Evolutionary conservation across 371 early-diverging fungal genomes (phyloP).

Genomic region (Zychaea mexicana): DNA sequence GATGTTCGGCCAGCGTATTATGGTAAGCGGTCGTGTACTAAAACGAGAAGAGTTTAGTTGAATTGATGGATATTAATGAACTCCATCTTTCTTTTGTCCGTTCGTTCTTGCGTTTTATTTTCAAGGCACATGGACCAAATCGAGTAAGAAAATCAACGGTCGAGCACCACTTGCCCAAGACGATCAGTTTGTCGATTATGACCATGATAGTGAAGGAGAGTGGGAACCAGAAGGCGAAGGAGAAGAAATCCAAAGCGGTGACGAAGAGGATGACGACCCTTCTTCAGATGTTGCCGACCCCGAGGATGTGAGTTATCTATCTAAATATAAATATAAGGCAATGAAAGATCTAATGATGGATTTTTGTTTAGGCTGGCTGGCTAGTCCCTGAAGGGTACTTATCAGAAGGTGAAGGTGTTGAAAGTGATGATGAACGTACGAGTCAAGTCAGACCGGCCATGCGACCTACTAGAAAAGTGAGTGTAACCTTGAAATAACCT

Average conservation of each 20-base stretch:
- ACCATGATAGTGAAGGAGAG: conserved; percentile 86
- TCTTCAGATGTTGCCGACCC: conserved; percentile 47
- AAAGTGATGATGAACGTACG: conserved; percentile 44
- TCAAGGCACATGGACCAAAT: conserved; percentile 77
- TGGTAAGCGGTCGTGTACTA: conserved; percentile 51
- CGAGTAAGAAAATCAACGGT: conserved; percentile 54
- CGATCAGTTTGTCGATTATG: conserved; percentile 70
- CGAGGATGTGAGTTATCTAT: conserved; percentile 37
- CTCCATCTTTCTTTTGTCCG: neutral
- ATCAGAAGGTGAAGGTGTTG: conserved; percentile 77
- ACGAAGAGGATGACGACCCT: conserved; percentile 65
- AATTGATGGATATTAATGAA: no score
- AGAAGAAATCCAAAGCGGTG: conserved; percentile 83
- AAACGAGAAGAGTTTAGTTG: neutral
- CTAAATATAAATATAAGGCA: neutral
- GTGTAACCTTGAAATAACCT: neutral
- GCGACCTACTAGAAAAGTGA: conserved; percentile 24
- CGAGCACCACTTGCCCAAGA: conserved; percentile 71
- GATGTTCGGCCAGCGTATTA: conserved; percentile 80
- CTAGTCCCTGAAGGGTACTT: conserved; percentile 81
- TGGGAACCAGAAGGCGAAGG: conserved; percentile 93
- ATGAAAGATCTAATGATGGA: neutral
- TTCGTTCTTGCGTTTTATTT: no score
- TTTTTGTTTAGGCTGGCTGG: conserved; percentile 54
- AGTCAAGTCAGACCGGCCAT: conserved; percentile 10